Conservation (phyloP, 257 asterid genomes). For the Scutellaria baicalensis region DNA sequence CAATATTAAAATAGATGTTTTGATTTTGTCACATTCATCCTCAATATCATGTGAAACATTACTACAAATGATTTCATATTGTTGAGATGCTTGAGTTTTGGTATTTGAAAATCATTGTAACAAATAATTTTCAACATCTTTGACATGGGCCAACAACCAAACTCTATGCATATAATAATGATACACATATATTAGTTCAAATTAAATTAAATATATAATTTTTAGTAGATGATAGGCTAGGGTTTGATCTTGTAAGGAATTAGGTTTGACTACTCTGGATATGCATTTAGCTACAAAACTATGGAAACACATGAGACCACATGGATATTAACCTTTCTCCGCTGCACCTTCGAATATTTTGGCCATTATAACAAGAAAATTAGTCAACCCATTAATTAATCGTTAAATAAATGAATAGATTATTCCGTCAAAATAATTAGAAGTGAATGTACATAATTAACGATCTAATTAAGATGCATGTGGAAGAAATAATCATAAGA, state of each 20-base stretch:
- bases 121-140: too few relatives aligned
- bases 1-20: too few relatives aligned
- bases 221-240: not conserved
- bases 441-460: not conserved
- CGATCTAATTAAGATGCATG: constrained; percentile 48
- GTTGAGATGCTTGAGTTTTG: too few relatives aligned
- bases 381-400: constrained; percentile 33
- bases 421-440: not conserved
- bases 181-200: too few relatives aligned
- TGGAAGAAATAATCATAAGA: constrained; percentile 20
- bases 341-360: constrained; percentile 22
- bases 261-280: constrained; percentile 23
- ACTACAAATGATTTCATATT: too few relatives aligned
- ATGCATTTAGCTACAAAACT: constrained; percentile 2
- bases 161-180: too few relatives aligned
- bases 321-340: constrained; percentile 39
- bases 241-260: constrained; percentile 6
- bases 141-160: too few relatives aligned
- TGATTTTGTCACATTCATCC: too few relatives aligned
- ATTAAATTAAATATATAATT: too few relatives aligned
- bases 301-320: constrained; percentile 71
- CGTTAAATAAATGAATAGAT: not conserved
- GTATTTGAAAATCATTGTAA: too few relatives aligned
- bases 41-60: too few relatives aligned
- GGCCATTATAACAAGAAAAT: constrained; percentile 19